phyloP scores from a whole-genome alignment of 129 eudicot species.

The Flaveria robusta region DNA sequence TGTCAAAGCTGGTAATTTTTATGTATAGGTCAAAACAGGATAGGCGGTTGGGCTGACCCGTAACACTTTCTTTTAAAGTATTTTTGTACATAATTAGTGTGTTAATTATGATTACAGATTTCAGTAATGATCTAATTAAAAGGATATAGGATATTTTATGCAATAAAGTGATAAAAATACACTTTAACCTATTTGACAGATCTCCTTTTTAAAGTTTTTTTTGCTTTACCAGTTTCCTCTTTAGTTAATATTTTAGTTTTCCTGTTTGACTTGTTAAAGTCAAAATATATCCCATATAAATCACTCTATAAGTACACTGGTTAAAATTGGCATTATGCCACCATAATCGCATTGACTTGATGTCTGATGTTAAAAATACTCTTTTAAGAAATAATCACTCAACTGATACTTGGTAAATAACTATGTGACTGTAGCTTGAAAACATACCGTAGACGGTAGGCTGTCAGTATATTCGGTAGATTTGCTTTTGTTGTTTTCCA shows the following conservation, averaged over 20 bases:
- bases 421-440: neutral
- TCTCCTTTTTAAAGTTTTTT: neutral
- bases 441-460: conserved; percentile 45
- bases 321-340: neutral
- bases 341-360: neutral
- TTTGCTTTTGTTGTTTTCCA: conserved; percentile 54
- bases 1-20: neutral
- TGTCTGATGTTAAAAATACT: neutral
- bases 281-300: neutral
- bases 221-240: neutral
- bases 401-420: neutral
- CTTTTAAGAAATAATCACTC: neutral
- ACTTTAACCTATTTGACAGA: neutral
- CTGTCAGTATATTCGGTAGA: conserved; percentile 54
- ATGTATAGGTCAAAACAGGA: neutral
- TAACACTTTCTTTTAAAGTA: neutral
- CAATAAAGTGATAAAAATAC: neutral
- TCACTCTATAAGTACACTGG: neutral
- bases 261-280: neutral
- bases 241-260: neutral
- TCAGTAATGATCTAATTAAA: neutral
- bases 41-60: neutral
- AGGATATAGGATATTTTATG: neutral
- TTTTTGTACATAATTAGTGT: neutral
- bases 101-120: neutral